Conservation (phyloP, 495 filamentous ascomycete genomes). For the Pyrenula massariospora region DNA sequence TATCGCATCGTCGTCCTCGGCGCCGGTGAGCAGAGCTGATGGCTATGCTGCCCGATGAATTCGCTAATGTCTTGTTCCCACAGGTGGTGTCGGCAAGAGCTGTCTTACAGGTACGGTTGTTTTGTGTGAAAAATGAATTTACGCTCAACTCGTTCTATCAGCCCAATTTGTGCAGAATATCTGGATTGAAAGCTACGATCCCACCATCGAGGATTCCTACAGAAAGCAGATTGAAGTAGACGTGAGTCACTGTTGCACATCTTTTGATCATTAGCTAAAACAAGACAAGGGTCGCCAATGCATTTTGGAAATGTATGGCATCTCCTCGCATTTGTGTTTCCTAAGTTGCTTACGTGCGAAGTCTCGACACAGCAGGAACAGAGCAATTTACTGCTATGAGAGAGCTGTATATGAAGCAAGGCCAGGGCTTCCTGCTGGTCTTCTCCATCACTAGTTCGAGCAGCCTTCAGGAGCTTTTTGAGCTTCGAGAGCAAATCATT, state of each 20-base stretch:
- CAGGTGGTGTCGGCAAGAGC: conserved; percentile 95
- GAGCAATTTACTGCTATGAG: conserved; percentile 68
- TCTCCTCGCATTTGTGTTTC: conserved; percentile 1
- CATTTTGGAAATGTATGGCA: conserved; percentile 82
- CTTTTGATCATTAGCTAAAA: background rate
- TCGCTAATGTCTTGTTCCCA: conserved; percentile 9
- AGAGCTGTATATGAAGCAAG: conserved; percentile 93
- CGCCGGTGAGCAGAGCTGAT: conserved; percentile 46
- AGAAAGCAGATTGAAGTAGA: conserved; percentile 89
- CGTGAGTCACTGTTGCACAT: conserved; percentile 39
- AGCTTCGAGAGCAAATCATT: conserved; percentile 89
- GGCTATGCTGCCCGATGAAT: conserved; percentile 5
- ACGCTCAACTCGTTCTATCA: conserved; percentile 22
- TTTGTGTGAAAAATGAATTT: too few relatives aligned
- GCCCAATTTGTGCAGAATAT: conserved; percentile 99
- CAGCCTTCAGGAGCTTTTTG: conserved; percentile 75
- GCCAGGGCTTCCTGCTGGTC: conserved; percentile 93
- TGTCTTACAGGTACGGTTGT: conserved; percentile 95
- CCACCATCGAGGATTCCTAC: conserved; percentile 97
- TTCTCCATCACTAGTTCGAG: conserved; percentile 89
- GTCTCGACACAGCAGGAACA: conserved; percentile 91
- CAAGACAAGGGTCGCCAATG: conserved; percentile 74
- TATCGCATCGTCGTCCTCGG: conserved; percentile 89
- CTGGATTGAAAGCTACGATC: conserved; percentile 98
- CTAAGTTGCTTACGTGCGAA: conserved; percentile 16